Evolutionary conservation across 257 asterid genomes (phyloP), one percentile per base, ranked within the genome.

Genomic region (Anisodus tanguticus): DNA sequence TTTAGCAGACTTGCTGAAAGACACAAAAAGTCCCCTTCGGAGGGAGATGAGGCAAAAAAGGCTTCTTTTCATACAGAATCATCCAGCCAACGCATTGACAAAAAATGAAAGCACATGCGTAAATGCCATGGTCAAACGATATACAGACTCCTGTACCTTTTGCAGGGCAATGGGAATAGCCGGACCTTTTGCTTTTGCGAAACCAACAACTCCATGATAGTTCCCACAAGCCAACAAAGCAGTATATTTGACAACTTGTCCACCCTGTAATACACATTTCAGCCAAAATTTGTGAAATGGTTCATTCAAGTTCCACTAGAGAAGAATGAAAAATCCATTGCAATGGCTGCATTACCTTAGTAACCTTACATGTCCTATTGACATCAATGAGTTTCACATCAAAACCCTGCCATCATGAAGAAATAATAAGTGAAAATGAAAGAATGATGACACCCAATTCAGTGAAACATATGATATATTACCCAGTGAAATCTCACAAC

Each of bases 151-250:
- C 3, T 22, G 60, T 86, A 95, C 99, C 98, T 95, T 95, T 89
- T 93, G 98, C 86, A 94, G 91, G 85, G 99, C 98, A 71, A 90
- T 80, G 8, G 97, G 95, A 84, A 90, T 85, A 69, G 95, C 85
- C 45, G 97, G 95, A 87, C 97, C 98, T 91, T 94, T 96, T 59
- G 98, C 98, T 91, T 91, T 96, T 83, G 98, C 99, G 86, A 87
- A 94, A 84, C 99, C 99, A 89, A 96, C 90, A 74, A 95, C 95
- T 45, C 98, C 99, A 19, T 93, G 90, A 91, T 94, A 94, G 89
- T 96, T 96, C 76, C 99, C 99, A 89, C 99, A 96, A 79, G 94
- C 99, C 58, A 96, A 88, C 91, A 93, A 89, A 35, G 96, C 98
- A 88, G 97, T 91, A 87, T 92, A 94, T 88, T 92, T 96, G 76